Evolutionary conservation across 345 rosid species (phyloP).

Genomic region (Citrus sp.): DNA sequence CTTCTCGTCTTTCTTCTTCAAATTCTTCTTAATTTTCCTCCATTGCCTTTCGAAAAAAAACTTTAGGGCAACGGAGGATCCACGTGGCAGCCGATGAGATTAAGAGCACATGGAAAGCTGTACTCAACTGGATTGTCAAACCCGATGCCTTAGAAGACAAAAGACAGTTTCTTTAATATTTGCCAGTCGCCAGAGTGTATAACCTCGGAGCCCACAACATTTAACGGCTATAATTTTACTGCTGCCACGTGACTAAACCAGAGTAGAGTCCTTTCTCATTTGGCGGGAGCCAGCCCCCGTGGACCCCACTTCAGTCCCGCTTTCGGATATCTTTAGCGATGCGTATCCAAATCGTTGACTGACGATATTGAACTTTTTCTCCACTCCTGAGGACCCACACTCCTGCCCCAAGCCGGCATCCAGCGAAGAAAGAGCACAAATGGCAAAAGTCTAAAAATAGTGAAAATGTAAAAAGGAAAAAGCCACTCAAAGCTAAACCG

Average conservation of each 20-base stretch:
- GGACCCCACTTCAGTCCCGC: constrained; percentile 23
- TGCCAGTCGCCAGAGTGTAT: constrained; percentile 19
- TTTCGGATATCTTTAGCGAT: constrained; percentile 12
- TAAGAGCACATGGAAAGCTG: neutral
- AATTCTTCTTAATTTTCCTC: neutral
- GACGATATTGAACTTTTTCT: neutral
- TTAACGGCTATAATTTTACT: constrained; percentile 41
- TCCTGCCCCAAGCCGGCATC: constrained; percentile 17
- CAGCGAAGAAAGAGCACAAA: neutral
- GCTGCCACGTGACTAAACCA: constrained; percentile 41
- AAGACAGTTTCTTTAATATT: constrained; percentile 5
- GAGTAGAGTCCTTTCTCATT: neutral
- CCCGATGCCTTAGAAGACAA: neutral
- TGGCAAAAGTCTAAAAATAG: constrained; percentile 7
- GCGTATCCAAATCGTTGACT: constrained; percentile 33
- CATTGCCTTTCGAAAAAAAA: neutral
- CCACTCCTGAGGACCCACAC: neutral
- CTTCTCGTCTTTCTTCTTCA: neutral
- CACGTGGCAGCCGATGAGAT: constrained; percentile 26
- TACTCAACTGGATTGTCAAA: neutral
- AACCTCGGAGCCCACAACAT: constrained; percentile 24
- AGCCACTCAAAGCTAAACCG: neutral
- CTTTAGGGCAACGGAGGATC: neutral
- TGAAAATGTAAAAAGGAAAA: neutral
- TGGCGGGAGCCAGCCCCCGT: constrained; percentile 29